Evolutionary conservation across 371 early-diverging fungal genomes (phyloP).

Genomic region (Apophysomyces elegans): DNA sequence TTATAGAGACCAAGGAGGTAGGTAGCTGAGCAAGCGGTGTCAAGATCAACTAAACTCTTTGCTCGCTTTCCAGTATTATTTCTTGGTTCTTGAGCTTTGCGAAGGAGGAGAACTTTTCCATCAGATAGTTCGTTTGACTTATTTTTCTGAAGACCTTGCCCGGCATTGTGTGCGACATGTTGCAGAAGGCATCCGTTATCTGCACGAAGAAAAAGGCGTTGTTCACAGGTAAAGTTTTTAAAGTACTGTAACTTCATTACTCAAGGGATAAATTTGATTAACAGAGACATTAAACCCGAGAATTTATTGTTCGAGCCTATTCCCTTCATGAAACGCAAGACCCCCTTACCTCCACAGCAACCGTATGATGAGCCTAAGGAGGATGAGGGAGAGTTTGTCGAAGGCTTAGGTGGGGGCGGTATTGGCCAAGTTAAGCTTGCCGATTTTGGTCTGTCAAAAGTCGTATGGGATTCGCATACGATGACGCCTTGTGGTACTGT

Average conservation of each 20-base stretch:
- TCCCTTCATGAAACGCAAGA: constrained; percentile 59
- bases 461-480: constrained; percentile 83
- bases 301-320: constrained; percentile 88
- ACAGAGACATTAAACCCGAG: constrained; percentile 94
- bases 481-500: constrained; percentile 93
- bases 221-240: constrained; percentile 71
- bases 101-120: constrained; percentile 90
- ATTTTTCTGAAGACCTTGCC: constrained; percentile 76
- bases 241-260: background rate
- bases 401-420: constrained; percentile 67
- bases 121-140: constrained; percentile 79
- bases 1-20: constrained; percentile 70
- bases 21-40: constrained; percentile 11
- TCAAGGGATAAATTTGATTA: constrained; percentile 1
- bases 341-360: constrained; percentile 40
- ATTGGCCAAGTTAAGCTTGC: constrained; percentile 84
- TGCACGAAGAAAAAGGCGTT: constrained; percentile 87
- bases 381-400: constrained; percentile 62
- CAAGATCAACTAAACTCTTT: background rate
- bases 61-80: constrained; percentile 51
- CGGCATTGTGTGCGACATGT: constrained; percentile 90
- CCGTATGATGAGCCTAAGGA: constrained; percentile 55
- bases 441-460: constrained; percentile 87
- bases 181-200: constrained; percentile 84
- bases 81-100: constrained; percentile 82